A percentile compares a stretch with the other conserved stretches of the same genome.
Evolutionary conservation across 1,139 yeast species (phyloP).

Genomic region (Lizanozyma gosingica): DNA sequence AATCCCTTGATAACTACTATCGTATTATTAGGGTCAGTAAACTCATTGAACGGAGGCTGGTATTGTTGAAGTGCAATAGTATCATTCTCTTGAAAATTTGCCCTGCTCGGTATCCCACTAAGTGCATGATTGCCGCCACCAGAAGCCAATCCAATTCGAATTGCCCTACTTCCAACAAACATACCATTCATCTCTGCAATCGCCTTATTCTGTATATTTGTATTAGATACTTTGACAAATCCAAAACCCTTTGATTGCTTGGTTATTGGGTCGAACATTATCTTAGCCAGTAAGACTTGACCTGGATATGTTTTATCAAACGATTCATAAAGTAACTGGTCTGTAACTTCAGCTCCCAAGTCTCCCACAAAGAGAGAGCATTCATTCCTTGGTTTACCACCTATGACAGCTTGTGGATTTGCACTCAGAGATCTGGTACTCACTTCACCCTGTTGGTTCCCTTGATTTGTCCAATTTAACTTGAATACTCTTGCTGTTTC

Average conservation of each 20-base stretch:
- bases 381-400: slow-evolving; percentile 34
- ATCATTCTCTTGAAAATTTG: slow-evolving; percentile 3
- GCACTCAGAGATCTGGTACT: slow-evolving; percentile 4
- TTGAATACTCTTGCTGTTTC: slow-evolving; percentile 50
- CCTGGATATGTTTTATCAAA: slow-evolving; percentile 62
- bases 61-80: neutral
- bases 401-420: slow-evolving; percentile 1
- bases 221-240: slow-evolving; percentile 72
- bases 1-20: slow-evolving; percentile 23
- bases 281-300: slow-evolving; percentile 75
- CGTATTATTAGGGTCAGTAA: slow-evolving; percentile 30
- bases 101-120: slow-evolving; percentile 1
- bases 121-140: slow-evolving; percentile 11
- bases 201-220: slow-evolving; percentile 68
- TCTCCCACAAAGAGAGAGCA: slow-evolving; percentile 83
- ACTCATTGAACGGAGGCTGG: slow-evolving; percentile 24
- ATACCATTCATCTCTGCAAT: slow-evolving; percentile 76
- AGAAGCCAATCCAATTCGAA: slow-evolving; percentile 48
- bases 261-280: slow-evolving; percentile 74
- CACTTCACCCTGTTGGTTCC: slow-evolving; percentile 15
- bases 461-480: slow-evolving; percentile 84
- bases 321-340: slow-evolving; percentile 53
- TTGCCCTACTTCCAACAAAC: slow-evolving; percentile 63
- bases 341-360: slow-evolving; percentile 67
- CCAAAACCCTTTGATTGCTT: slow-evolving; percentile 84